Evolutionary conservation across 78 protist genomes (phyloP).

Genomic region (Dictyostelium intermedium): DNA sequence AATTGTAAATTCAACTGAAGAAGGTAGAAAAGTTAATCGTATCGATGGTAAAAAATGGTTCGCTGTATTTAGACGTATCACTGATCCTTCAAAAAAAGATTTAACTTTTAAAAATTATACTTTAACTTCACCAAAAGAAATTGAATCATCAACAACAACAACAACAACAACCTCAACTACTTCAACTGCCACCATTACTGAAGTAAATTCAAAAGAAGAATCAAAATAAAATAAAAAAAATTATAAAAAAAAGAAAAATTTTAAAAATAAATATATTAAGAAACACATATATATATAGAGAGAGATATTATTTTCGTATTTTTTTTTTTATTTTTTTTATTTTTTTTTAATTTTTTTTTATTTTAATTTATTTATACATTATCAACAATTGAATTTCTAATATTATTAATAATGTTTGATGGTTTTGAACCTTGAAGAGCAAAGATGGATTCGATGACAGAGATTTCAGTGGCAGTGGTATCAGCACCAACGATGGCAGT

Average conservation of each 20-base stretch:
- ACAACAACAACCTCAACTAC: not conserved
- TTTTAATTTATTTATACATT: conserved; percentile 34
- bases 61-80: conserved; percentile 83
- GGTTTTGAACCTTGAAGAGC: conserved; percentile 53
- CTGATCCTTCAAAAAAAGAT: conserved; percentile 16
- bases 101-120: conserved; percentile 5
- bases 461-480: conserved; percentile 98
- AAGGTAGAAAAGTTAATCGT: conserved; percentile 86
- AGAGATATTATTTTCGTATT: not conserved
- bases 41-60: conserved; percentile 85
- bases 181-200: not conserved
- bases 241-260: not conserved
- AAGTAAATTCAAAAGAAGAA: not conserved
- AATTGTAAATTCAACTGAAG: conserved; percentile 79
- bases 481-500: conserved; percentile 97
- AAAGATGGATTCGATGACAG: conserved; percentile 91
- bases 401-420: conserved; percentile 22
- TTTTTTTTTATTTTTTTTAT: not conserved
- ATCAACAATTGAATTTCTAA: conserved; percentile 77
- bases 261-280: not conserved
- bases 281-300: no score
- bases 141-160: not conserved
- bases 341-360: not conserved
- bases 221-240: not conserved
- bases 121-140: not conserved